Evolutionary conservation across 345 rosid genomes (phyloP).

Genomic region (Citropsis articulata): DNA sequence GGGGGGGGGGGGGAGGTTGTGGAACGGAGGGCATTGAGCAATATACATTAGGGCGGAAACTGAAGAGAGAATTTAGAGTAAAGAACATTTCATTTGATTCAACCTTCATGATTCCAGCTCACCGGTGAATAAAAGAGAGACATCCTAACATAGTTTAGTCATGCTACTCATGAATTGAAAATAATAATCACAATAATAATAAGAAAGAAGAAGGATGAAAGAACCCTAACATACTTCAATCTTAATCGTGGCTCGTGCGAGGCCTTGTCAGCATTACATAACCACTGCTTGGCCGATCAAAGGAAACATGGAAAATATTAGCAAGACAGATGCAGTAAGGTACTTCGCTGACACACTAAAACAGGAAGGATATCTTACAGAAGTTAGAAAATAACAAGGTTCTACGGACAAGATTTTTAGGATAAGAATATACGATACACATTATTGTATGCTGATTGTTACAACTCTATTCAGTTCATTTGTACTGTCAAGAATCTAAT

Average conservation of each 20-base stretch:
- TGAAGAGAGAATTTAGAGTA: not conserved
- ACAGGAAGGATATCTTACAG: not conserved
- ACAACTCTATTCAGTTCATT: not conserved
- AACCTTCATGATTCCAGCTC: not conserved
- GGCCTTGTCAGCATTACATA: slow-evolving; percentile 97
- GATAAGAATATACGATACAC: not conserved
- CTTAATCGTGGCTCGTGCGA: slow-evolving; percentile 86
- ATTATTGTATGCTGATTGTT: not conserved
- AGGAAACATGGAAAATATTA: not conserved
- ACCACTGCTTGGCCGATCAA: slow-evolving; percentile 54
- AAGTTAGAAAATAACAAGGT: not conserved
- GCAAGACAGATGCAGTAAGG: not conserved
- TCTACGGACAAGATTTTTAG: not conserved
- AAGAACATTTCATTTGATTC: not conserved
- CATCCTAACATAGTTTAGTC: not conserved
- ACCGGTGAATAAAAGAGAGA: not conserved
- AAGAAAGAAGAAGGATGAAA: not conserved
- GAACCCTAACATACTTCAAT: slow-evolving; percentile 57
- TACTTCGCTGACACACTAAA: not conserved
- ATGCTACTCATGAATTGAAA: not conserved
- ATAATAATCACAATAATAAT: not conserved
- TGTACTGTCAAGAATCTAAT: not conserved
- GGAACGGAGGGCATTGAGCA: not conserved
- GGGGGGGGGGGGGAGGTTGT: too few relatives aligned
- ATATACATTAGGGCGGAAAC: not conserved